These are phyloP conservation scores for Gracilaria gracilis DNA, from an alignment of 23 red algal species.

Conservation along the genomic window DNA sequence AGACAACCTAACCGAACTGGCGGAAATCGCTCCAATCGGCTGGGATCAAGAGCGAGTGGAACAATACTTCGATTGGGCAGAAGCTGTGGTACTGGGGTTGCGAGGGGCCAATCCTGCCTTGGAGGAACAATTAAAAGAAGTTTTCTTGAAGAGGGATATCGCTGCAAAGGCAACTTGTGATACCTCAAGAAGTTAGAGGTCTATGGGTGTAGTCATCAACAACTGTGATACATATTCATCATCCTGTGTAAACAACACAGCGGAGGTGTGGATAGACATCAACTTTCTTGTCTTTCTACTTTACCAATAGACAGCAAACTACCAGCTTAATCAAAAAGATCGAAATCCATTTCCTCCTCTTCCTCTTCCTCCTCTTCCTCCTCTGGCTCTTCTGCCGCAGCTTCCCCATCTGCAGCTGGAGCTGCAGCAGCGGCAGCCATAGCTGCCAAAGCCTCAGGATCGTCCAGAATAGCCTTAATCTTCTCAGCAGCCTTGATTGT, in stretches of 20 bases:
- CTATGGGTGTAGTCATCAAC: neutral
- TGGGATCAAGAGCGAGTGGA: constrained; percentile 69
- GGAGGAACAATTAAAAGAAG: constrained; percentile 42
- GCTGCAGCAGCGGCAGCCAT: constrained; percentile 80
- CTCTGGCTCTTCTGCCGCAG: constrained; percentile 44
- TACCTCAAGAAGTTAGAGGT: neutral
- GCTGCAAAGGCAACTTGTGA: neutral
- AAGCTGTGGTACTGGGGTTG: constrained; percentile 51
- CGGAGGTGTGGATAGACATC: neutral
- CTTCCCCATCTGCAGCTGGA: constrained; percentile 52
- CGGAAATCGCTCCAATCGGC: constrained; percentile 48
- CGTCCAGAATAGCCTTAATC: constrained; percentile 94
- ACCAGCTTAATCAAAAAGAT: constrained; percentile 67
- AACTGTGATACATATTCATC: no score
- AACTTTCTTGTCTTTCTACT: neutral
- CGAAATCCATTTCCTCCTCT: constrained; percentile 92
- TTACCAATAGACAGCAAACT: neutral
- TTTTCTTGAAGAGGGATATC: constrained; percentile 17
- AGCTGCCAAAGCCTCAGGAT: constrained; percentile 90
- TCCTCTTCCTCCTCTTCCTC: constrained; percentile 75
- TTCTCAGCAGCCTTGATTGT: constrained; percentile 76
- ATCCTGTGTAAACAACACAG: no score
- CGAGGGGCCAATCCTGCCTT: constrained; percentile 41
- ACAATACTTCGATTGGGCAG: constrained; percentile 85
- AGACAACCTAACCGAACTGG: constrained; percentile 77